Conservation (phyloP, 73 alveolate species). For the Effrenium voratum region DNA sequence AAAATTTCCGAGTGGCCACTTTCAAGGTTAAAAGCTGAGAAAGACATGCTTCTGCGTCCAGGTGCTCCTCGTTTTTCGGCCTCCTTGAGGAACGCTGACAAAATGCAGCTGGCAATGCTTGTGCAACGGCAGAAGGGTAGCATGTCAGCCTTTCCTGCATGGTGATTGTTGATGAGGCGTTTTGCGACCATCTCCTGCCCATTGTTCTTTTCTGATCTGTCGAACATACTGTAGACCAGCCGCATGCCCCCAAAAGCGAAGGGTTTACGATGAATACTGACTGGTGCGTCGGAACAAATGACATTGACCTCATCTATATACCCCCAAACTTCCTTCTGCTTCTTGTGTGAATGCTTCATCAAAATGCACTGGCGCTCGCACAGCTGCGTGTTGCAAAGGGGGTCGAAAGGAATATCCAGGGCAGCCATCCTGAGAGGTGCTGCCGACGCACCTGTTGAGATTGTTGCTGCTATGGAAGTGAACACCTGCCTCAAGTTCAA, state of each 20-base stretch:
- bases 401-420: constrained; percentile 50
- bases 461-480: constrained; percentile 64
- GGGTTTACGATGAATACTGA: not conserved
- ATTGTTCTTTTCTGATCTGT: not conserved
- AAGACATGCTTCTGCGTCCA: too few relatives aligned
- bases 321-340: not conserved
- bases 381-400: not conserved
- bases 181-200: constrained; percentile 20
- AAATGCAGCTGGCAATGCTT: constrained; percentile 45
- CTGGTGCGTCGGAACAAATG: not conserved
- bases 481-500: constrained; percentile 28
- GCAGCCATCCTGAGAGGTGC: constrained; percentile 20
- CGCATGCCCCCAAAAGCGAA: constrained; percentile 63
- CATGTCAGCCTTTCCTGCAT: constrained; percentile 54
- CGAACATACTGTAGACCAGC: constrained; percentile 49
- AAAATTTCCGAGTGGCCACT: too few relatives aligned
- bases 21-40: too few relatives aligned
- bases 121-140: constrained; percentile 63
- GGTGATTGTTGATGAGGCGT: constrained; percentile 45
- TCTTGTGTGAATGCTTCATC: constrained; percentile 15
- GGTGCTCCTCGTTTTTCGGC: too few relatives aligned
- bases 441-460: not conserved
- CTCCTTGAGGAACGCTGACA: too few relatives aligned
- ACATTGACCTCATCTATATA: not conserved
- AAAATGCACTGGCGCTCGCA: constrained; percentile 8